Evolutionary conservation across 2,329 filamentous ascomycete species (phyloP).

Genomic region (Nigrospora sphaerica): DNA sequence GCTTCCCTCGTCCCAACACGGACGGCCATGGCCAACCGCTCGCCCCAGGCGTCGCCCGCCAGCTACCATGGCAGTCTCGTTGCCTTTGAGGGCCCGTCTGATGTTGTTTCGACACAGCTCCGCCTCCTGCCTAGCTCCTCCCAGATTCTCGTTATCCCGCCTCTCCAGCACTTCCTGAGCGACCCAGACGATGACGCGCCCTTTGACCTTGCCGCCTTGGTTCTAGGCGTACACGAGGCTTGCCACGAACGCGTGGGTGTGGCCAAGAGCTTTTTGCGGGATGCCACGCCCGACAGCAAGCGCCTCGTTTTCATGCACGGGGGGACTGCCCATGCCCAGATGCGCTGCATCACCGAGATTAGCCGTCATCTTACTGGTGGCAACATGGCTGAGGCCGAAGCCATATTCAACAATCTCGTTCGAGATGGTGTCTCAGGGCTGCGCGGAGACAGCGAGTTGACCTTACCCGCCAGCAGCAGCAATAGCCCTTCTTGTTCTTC

Average conservation of each 20-base stretch:
- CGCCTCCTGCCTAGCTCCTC: conserved; percentile 51
- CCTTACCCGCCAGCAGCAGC: too few species aligned
- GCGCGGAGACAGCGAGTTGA: conserved; percentile 2
- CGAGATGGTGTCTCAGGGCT: conserved; percentile 39
- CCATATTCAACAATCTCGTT: conserved; percentile 42
- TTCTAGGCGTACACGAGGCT: conserved; percentile 45
- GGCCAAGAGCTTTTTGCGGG: conserved; percentile 43
- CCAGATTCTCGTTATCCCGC: conserved; percentile 50
- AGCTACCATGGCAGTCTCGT: conserved; percentile 42
- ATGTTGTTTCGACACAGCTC: conserved; percentile 51
- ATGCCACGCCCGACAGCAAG: conserved; percentile 37
- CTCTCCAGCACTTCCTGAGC: conserved; percentile 38
- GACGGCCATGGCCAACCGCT: too few species aligned
- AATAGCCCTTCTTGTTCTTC: too few species aligned
- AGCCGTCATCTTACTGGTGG: conserved; percentile 44
- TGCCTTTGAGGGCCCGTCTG: conserved; percentile 51
- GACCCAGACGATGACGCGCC: conserved; percentile 17
- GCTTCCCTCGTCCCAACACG: too few species aligned
- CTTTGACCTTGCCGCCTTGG: conserved; percentile 30
- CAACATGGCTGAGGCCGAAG: conserved; percentile 40
- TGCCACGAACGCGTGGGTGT: conserved; percentile 36
- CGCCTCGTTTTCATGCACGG: conserved; percentile 55
- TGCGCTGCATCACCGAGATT: conserved; percentile 47
- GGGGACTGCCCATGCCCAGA: conserved; percentile 46
- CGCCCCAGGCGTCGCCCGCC: too few species aligned